Percentiles rank a stretch among this genome's conserved stretches.
Evolutionary conservation across 75 land plant genomes (phyloP).

Genomic region (Pinus taeda): DNA sequence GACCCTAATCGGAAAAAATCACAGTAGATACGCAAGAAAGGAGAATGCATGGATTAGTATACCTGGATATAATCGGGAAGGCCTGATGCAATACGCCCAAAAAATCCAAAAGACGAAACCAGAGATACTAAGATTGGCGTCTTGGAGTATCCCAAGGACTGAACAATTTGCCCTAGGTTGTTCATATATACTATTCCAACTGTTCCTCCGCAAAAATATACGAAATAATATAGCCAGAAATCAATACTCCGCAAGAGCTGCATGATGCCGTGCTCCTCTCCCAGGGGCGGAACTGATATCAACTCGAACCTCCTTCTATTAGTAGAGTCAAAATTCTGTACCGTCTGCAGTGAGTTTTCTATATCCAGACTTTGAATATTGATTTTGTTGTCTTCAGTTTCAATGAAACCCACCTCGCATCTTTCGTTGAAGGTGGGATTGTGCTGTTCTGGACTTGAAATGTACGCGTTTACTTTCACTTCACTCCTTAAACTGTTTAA

Average conservation of each 20-base stretch:
- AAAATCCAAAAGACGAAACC: slow-evolving; percentile 54
- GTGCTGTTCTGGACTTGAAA: neutral
- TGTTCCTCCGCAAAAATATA: slow-evolving; percentile 56
- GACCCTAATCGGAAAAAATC: too few relatives aligned
- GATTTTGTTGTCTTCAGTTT: neutral
- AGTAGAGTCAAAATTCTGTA: neutral
- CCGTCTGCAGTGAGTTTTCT: slow-evolving; percentile 4
- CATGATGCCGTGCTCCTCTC: slow-evolving; percentile 45
- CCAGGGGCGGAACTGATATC: slow-evolving; percentile 14
- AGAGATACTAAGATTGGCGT: slow-evolving; percentile 23
- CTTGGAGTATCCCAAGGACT: slow-evolving; percentile 36
- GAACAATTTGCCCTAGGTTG: slow-evolving; percentile 59
- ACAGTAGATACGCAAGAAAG: too few relatives aligned
- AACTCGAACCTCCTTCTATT: neutral
- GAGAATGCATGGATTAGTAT: neutral
- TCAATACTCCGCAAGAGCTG: slow-evolving; percentile 28
- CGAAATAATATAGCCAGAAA: slow-evolving; percentile 49
- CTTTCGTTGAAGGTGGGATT: slow-evolving; percentile 10
- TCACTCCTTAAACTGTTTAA: neutral
- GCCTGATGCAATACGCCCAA: slow-evolving; percentile 60
- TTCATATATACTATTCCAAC: slow-evolving; percentile 58
- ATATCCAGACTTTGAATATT: neutral
- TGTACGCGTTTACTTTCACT: neutral
- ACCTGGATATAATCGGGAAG: slow-evolving; percentile 28
- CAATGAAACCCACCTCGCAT: slow-evolving; percentile 13